Conservation (phyloP, 2,329 filamentous ascomycete genomes). For the Diplodia mutila region DNA sequence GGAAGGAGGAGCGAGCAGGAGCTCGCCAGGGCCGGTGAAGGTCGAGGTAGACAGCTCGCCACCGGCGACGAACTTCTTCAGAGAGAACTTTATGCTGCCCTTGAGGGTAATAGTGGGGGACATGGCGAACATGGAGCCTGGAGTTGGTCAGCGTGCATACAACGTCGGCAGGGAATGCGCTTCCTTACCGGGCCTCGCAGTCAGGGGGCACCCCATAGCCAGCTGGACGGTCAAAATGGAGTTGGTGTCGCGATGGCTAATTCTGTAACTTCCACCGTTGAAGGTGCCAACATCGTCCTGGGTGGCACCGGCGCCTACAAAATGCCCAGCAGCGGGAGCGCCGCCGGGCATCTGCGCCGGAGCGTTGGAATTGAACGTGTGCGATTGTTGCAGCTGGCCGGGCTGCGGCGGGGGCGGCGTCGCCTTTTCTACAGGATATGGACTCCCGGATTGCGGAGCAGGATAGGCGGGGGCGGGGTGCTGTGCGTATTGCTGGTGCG, state of each 20-base stretch:
- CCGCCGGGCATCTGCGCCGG: constrained; percentile 40
- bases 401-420: constrained; percentile 13
- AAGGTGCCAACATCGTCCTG: constrained; percentile 93
- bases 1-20: constrained; percentile 78
- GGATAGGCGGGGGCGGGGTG: constrained; percentile 40
- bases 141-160: neutral
- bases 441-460: constrained; percentile 2
- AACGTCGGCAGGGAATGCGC: neutral
- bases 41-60: constrained; percentile 78
- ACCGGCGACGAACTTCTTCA: constrained; percentile 88
- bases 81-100: constrained; percentile 79
- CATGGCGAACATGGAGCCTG: constrained; percentile 93
- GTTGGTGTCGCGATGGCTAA: constrained; percentile 90
- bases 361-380: constrained; percentile 36
- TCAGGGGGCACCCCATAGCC: constrained; percentile 83
- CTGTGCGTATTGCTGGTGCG: constrained; percentile 38
- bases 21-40: constrained; percentile 87
- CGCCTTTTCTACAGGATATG: constrained; percentile 24
- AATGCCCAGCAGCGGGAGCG: constrained; percentile 58
- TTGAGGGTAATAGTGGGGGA: constrained; percentile 82
- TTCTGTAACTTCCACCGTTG: constrained; percentile 91
- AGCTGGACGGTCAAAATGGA: constrained; percentile 87
- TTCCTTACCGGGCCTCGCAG: constrained; percentile 70
- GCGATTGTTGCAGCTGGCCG: constrained; percentile 12
- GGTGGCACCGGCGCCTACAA: constrained; percentile 64